Percentiles rank a stretch among this genome's conserved stretches.
phyloP scores from a whole-genome alignment of 1,284 basidiomycete genomes.

The Melampsora americana region DNA sequence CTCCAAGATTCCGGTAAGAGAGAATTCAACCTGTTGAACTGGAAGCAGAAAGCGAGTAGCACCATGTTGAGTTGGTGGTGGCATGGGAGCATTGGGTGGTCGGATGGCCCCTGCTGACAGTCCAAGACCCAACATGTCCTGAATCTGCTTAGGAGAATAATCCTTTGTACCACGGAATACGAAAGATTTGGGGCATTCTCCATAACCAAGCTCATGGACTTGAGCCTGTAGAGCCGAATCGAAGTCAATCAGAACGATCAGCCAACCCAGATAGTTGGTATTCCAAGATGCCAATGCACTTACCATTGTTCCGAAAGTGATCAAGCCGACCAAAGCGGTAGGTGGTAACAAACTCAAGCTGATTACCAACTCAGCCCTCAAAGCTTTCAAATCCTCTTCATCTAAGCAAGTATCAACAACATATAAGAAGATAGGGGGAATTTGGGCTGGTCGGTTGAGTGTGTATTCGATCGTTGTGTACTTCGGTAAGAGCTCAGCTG shows the following conservation, averaged over 20 bases:
- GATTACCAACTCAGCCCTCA: conserved; percentile 87
- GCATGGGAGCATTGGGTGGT: conserved; percentile 66
- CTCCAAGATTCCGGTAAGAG: conserved; percentile 90
- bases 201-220: conserved; percentile 97
- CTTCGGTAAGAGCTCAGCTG: conserved; percentile 90
- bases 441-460: conserved; percentile 80
- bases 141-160: conserved; percentile 92
- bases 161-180: conserved; percentile 99
- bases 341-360: conserved; percentile 88
- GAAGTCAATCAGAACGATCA: conserved; percentile 4
- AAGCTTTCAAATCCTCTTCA: conserved; percentile 82
- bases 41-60: conserved; percentile 92
- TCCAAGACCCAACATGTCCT: conserved; percentile 91
- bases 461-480: conserved; percentile 99
- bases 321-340: conserved; percentile 87
- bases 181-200: conserved; percentile 94
- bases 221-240: conserved; percentile 65
- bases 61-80: conserved; percentile 63
- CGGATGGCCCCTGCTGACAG: conserved; percentile 56
- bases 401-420: conserved; percentile 97
- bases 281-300: conserved; percentile 46
- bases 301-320: conserved; percentile 97
- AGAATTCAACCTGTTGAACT: conserved; percentile 90
- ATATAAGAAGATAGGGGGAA: conserved; percentile 94
- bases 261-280: background rate